A percentile compares a stretch with the other conserved stretches of the same genome.
Conservation (phyloP, 257 asterid species). For the Ophiorrhiza pumila region DNA sequence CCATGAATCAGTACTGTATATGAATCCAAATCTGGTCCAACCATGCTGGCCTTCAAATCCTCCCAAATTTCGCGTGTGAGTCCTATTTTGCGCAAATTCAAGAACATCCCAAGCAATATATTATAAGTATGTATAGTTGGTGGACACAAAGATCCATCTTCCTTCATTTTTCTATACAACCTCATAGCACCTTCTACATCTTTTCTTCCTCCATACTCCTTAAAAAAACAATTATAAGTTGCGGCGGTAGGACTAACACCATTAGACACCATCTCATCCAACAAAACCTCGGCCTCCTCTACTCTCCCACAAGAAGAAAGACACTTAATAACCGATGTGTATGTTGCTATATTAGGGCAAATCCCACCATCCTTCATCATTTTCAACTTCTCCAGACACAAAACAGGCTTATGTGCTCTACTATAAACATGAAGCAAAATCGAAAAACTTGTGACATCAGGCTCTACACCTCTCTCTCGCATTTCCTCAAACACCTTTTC, state of each 20-base stretch:
- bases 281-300: conserved; percentile 61
- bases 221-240: conserved; percentile 72
- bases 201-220: conserved; percentile 75
- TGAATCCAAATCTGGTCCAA: conserved; percentile 80
- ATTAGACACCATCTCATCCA: conserved; percentile 53
- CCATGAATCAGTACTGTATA: conserved; percentile 72
- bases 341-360: conserved; percentile 58
- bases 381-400: conserved; percentile 68
- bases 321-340: conserved; percentile 76
- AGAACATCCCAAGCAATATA: conserved; percentile 63
- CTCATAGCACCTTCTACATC: conserved; percentile 66
- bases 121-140: conserved; percentile 66
- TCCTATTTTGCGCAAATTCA: conserved; percentile 49
- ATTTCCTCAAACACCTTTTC: conserved; percentile 65
- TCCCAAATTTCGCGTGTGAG: conserved; percentile 73
- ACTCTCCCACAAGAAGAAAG: conserved; percentile 77
- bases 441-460: conserved; percentile 80
- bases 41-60: conserved; percentile 55
- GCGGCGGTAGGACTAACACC: conserved; percentile 68
- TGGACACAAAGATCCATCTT: conserved; percentile 41
- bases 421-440: conserved; percentile 76
- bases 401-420: conserved; percentile 78
- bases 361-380: conserved; percentile 70
- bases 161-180: conserved; percentile 68
- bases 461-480: conserved; percentile 66